Base-by-base conservation (phyloP, 139 green algal species). In the Spirogloea muscicola region DNA sequence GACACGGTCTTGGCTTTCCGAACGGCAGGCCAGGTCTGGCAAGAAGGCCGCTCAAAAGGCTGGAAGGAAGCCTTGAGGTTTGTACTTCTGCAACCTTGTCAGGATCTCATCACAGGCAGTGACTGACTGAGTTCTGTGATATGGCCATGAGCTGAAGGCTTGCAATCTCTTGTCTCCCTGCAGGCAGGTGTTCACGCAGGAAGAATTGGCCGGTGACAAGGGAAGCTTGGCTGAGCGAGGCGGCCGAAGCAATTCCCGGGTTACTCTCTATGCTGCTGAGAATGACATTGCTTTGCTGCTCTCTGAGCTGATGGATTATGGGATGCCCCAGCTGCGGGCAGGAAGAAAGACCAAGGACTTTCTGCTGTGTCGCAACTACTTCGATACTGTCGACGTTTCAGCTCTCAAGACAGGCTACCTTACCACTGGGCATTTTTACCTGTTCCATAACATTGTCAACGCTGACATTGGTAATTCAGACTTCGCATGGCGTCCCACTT, bases 231-330 rank as follows among this genome's bases (percentile, higher is more conserved):
- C n/a, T n/a, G n/a, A n/a, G n/a, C n/a, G n/a, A n/a, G n/a, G n/a
- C n/a, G n/a, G 42, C n/a, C 61, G 62, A 31, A 33, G 10, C 18
- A 71, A 71, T 31, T 29, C 62, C 7, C 62, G 63, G 37, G 25
- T 71, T 29, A 36, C 62, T 64, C 44, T 71, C 37, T 71, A 64
- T 31, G 41, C 62, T 21, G 62, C 62, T 16, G 37, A 62, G 29
- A 71, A 71, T 3, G 62, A 71, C 44, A 58, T 71, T 37, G 62
- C 62, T 34, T 39, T 71, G 43, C 43, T 71, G 43, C 44, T 71
- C 9, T 71, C 62, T 4, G 62, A 71, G 41, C 41, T 71, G n/a
- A 62, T 71, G 62, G 62, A 71, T 16, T 29, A 29, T 6, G 62
- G 62, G 9, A 64, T 58, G 13, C 62, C 62, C 9, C 62, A 71